Conservation (phyloP, 805 yeast species). For the Sugiyamaella lignohabitans region DNA sequence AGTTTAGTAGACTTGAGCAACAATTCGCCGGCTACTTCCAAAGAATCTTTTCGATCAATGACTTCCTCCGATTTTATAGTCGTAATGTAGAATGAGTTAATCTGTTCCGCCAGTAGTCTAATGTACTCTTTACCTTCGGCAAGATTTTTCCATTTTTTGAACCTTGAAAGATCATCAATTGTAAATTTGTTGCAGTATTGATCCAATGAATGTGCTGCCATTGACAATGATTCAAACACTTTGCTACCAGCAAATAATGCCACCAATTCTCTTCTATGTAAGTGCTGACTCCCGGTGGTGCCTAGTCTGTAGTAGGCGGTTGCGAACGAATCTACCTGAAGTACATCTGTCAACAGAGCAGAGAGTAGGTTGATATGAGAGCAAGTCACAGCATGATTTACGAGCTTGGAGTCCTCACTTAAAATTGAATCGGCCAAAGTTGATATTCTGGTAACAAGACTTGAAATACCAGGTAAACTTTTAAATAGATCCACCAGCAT, state of each 20-base stretch:
- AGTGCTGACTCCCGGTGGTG: background rate
- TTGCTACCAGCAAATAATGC: conserved; percentile 7
- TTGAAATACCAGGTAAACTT: background rate
- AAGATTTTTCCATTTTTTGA: background rate
- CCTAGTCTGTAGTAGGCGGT: background rate
- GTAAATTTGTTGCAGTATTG: background rate
- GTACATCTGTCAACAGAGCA: background rate
- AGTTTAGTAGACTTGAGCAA: conserved; percentile 22
- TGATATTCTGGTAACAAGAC: background rate
- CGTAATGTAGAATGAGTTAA: background rate
- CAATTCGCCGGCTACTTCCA: conserved; percentile 9
- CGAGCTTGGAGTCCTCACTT: too few relatives aligned
- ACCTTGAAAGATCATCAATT: background rate
- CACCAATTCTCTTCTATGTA: background rate
- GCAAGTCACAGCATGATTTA: background rate
- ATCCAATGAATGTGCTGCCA: conserved; percentile 7
- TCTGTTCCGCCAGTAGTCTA: background rate
- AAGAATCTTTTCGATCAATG: background rate
- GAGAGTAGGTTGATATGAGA: background rate
- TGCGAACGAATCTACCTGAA: background rate
- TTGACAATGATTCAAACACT: conserved; percentile 1
- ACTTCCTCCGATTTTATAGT: too few relatives aligned
- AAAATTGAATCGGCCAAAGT: background rate
- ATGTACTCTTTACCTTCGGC: background rate
- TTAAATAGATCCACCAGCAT: background rate